Evolutionary conservation across 768 basidiomycete species (phyloP), one percentile per base, ranked within the genome.

Genomic region (Leccinellum albellum): DNA sequence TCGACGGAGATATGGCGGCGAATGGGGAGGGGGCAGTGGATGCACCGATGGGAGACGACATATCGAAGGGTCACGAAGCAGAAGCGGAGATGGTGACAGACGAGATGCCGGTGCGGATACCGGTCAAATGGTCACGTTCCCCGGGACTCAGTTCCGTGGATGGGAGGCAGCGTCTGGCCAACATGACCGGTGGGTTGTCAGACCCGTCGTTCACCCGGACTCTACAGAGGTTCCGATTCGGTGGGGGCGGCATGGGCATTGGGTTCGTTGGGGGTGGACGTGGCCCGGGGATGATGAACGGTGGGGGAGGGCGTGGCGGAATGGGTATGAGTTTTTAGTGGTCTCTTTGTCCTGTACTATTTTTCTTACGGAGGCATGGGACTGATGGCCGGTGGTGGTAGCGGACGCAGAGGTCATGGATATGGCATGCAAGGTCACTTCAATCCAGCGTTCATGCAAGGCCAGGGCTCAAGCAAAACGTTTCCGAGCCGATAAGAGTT

Each of bases 401-500:
- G 78, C 45, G 48, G 57, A 33, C 21, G 50, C 40, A 57, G 52
- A 71, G 56, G 81, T 53, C 79, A 82, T 51, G 79, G 79, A 46
- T 79, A 77, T 68, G 78, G 74, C 58, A 76, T 73, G 61, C 78
- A 78, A 64, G 86, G 87, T 15, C 86, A 89, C 73, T 84, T 87
- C 75, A 89, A 89, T 68, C 87, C 88, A 3, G 84, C 86, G 20
- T 89, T 90, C 68, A 83, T 86, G 77, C 80, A 78, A 65, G 75
- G 68, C 10, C 72, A 75, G 55, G 76, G 74, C 14, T 40, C 77
- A 76, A 29, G 76, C 81, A 61, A 85, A 85, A 63, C 73, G 84
- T 32, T 83, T 78, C 68, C 78, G 83, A 56, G 70, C 74, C 51
- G 84, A 85, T 46, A 78, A 76, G 62, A 74, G 73, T 48, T 79